phyloP scores from a whole-genome alignment of 2,329 filamentous ascomycete species.

The Trematosphaeria pertusa region DNA sequence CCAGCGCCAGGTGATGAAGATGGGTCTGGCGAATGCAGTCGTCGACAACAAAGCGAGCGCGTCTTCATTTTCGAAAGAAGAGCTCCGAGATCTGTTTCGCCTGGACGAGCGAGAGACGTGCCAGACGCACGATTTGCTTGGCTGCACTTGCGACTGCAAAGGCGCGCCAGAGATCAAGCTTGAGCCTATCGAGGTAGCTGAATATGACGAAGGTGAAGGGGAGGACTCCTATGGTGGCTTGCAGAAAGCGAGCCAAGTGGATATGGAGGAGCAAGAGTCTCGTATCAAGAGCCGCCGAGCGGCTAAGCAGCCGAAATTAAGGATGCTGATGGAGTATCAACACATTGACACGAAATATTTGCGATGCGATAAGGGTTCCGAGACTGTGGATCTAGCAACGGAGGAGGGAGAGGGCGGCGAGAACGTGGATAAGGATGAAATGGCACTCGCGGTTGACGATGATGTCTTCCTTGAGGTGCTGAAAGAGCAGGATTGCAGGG shows the following conservation, averaged over 20 bases:
- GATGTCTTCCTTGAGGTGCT: constrained; percentile 58
- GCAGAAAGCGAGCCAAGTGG: constrained; percentile 52
- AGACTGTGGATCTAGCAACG: constrained; percentile 35
- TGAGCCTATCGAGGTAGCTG: constrained; percentile 22
- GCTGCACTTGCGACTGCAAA: constrained; percentile 66
- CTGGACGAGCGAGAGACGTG: constrained; percentile 67
- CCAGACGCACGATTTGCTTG: constrained; percentile 72
- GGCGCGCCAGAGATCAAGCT: constrained; percentile 46
- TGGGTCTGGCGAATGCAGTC: constrained; percentile 72
- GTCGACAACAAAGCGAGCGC: constrained; percentile 70
- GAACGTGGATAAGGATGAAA: constrained; percentile 46
- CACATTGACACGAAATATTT: constrained; percentile 56
- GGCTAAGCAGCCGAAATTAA: constrained; percentile 52
- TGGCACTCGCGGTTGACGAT: constrained; percentile 56
- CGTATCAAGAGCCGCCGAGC: constrained; percentile 46
- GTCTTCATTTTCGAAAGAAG: constrained; percentile 69
- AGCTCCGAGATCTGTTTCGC: constrained; percentile 71
- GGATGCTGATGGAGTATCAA: constrained; percentile 61
- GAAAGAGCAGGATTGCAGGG: constrained; percentile 52
- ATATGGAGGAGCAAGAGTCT: constrained; percentile 56
- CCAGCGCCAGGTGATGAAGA: constrained; percentile 74
- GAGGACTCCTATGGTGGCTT: constrained; percentile 33
- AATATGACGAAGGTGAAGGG: constrained; percentile 34
- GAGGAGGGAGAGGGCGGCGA: constrained; percentile 46
- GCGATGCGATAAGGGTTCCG: constrained; percentile 12